Percentiles rank a stretch among this genome's conserved stretches.
Evolutionary conservation across 768 basidiomycete genomes (phyloP).

Genomic region (Cytidiella melzeri): DNA sequence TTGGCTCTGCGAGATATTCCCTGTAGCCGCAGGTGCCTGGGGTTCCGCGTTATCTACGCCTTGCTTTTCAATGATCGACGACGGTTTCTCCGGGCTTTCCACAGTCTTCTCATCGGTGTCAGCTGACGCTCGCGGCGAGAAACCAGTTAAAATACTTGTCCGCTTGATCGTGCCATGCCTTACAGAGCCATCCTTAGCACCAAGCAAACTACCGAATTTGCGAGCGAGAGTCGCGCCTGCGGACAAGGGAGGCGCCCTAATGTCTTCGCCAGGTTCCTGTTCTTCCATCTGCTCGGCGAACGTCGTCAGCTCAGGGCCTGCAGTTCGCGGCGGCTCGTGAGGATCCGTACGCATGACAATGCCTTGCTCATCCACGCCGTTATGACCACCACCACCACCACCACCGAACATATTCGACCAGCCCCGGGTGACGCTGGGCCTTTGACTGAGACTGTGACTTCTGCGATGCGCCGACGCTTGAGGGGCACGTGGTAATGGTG

Average conservation of each 20-base stretch:
- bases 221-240: constrained; percentile 70
- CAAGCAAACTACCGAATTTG: constrained; percentile 67
- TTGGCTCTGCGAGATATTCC: constrained; percentile 31
- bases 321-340: constrained; percentile 47
- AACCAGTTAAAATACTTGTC: constrained; percentile 44
- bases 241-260: constrained; percentile 30
- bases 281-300: constrained; percentile 39
- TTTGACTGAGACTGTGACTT: constrained; percentile 79
- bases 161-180: constrained; percentile 36
- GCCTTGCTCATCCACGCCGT: constrained; percentile 38
- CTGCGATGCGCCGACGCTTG: constrained; percentile 74
- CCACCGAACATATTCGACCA: constrained; percentile 59
- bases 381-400: constrained; percentile 31
- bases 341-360: constrained; percentile 17
- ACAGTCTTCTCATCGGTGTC: constrained; percentile 15
- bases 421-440: constrained; percentile 48
- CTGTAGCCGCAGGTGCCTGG: constrained; percentile 15
- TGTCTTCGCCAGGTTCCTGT: constrained; percentile 27
- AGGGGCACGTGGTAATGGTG: constrained; percentile 55
- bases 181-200: constrained; percentile 39
- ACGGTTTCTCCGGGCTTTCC: constrained; percentile 15
- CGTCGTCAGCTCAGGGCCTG: constrained; percentile 54
- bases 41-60: constrained; percentile 14
- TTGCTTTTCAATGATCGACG: constrained; percentile 23
- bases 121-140: constrained; percentile 32